Evolutionary conservation across 2,329 filamentous ascomycete species (phyloP), one percentile per base, ranked within the genome.

Genomic region (Nothopassalora personata): DNA sequence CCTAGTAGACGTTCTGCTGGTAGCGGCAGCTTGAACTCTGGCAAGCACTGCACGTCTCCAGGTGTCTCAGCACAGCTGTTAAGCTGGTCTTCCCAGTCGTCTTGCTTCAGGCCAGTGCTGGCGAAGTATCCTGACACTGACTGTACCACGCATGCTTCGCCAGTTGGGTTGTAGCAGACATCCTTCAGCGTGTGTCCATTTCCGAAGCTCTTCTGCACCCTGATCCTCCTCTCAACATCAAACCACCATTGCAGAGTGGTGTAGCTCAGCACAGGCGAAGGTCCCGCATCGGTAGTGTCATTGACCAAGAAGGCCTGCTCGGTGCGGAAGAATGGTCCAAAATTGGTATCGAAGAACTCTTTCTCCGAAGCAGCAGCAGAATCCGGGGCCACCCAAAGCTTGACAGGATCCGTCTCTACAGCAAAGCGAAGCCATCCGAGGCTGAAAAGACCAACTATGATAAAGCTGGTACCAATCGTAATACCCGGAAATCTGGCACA

Each of bases 251-350:
- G 79, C 9, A 99, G 79, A 0, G 89, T 97, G 8, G 97, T 90
- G 66, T 95, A 94, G 73, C 84, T 91, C 58, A 99, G 77, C 1
- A 97, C 91, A 0, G 91, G 89, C 0, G 88, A 86, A 2, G 86
- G 81, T 0, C 83, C 84, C 2, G 80, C 79, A 1, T 81, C 68
- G 0, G 81, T 73, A 0, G 86, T 91, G 66, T 97, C 92, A 64
- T 97, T 99, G 62, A 97, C 91, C 13, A 99, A 75, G 73, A 99
- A 99, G 0, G 87, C 85, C 75, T 99, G 94, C 73, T 99, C 90
- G 0, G 92, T 89, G 45, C 94, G 89, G 75, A 94, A 99, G 71
- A 99, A 99, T 0, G 93, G 91, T 0, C 94, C 95, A 72, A 99
- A 99, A 67, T 91, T 91, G 36, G 83, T 74, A 71, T 99, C 95